phyloP scores from a whole-genome alignment of 2,329 filamentous ascomycete species.

The Ambrosiella xylebori region DNA sequence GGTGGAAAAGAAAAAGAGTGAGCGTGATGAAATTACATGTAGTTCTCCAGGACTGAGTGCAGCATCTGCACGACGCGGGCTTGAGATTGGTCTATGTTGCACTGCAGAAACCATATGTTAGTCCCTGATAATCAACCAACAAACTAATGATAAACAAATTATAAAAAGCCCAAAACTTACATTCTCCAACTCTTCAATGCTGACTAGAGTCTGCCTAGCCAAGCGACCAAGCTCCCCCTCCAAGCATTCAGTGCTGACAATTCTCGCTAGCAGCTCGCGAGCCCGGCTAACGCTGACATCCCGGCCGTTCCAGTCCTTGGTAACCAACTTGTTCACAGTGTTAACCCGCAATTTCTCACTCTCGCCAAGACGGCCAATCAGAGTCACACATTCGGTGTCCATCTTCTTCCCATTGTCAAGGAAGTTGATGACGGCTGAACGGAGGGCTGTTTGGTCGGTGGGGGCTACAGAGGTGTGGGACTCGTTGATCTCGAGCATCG shows the following conservation, averaged over 20 bases:
- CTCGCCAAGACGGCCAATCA: conserved; percentile 7
- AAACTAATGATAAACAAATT: not conserved
- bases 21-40: conserved; percentile 6
- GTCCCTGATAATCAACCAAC: not conserved
- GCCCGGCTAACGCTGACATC: conserved; percentile 9
- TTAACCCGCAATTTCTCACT: conserved; percentile 5
- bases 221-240: conserved; percentile 6
- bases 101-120: conserved; percentile 4
- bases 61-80: conserved; percentile 10
- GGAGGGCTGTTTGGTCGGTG: not conserved
- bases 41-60: conserved; percentile 10
- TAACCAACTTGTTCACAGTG: conserved; percentile 8
- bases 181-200: conserved; percentile 11
- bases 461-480: not conserved
- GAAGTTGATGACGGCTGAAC: conserved; percentile 4
- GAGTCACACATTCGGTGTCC: not conserved
- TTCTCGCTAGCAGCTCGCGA: conserved; percentile 6
- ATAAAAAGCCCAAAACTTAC: conserved; percentile 4
- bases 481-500: not conserved
- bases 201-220: conserved; percentile 2
- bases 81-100: conserved; percentile 8
- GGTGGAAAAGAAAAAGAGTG: too few species aligned
- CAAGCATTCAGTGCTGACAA: conserved; percentile 5
- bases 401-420: conserved; percentile 4
- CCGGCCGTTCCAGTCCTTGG: conserved; percentile 5